Percentiles rank a stretch among this genome's conserved stretches.
phyloP scores from a whole-genome alignment of 2,329 filamentous ascomycete species.

The Pseudogymnoascus sp. region DNA sequence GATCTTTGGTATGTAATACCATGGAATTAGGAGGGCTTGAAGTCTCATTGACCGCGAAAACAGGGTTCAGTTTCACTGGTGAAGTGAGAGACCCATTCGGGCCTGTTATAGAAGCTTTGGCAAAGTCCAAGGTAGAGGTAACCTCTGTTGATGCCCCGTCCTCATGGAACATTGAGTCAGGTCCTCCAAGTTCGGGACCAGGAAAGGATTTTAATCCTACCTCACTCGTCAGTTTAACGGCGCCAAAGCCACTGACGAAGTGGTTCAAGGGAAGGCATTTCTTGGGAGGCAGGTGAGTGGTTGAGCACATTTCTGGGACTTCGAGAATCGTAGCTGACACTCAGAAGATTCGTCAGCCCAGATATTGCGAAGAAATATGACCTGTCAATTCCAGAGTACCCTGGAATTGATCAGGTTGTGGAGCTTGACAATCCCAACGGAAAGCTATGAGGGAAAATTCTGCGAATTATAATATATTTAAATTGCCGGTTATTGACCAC shows the following conservation, averaged over 20 bases:
- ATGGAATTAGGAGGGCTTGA: constrained; percentile 13
- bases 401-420: constrained; percentile 80
- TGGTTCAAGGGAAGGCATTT: constrained; percentile 86
- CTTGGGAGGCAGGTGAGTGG: constrained; percentile 65
- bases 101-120: constrained; percentile 66
- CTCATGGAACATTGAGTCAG: constrained; percentile 85
- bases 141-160: constrained; percentile 88
- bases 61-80: constrained; percentile 85
- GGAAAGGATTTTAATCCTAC: constrained; percentile 74
- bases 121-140: constrained; percentile 65
- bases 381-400: constrained; percentile 73
- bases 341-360: constrained; percentile 63
- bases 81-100: constrained; percentile 90
- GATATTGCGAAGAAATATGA: constrained; percentile 77
- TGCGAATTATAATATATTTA: constrained; percentile 8
- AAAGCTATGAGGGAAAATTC: constrained; percentile 37
- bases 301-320: background rate
- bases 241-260: constrained; percentile 82
- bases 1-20: constrained; percentile 61
- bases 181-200: constrained; percentile 67
- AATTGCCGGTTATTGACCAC: background rate
- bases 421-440: constrained; percentile 52
- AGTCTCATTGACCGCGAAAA: background rate
- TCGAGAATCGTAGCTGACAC: constrained; percentile 12
- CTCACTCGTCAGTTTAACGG: constrained; percentile 79